Conservation (phyloP, 768 basidiomycete genomes). For the Pleurotus ostreatus region DNA sequence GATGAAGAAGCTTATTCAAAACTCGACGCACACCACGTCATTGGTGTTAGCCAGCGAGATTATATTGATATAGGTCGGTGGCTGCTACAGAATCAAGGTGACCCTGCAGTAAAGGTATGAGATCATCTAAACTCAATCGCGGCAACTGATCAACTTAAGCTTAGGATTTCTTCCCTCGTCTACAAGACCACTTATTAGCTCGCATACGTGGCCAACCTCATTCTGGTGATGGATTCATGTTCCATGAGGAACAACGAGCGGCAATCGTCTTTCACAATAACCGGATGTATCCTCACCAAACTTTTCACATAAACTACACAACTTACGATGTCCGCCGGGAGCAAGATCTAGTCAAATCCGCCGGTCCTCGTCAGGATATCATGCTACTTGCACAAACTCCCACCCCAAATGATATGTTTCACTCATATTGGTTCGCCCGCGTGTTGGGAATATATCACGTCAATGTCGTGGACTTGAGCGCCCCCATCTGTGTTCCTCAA, state of each 20-base stretch:
- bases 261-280: constrained; percentile 17
- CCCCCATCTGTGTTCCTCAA: not conserved
- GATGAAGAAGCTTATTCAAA: not conserved
- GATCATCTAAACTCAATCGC: too few species aligned
- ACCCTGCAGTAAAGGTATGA: not conserved
- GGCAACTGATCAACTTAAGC: not conserved
- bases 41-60: constrained; percentile 4
- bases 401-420: not conserved
- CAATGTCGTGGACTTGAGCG: constrained; percentile 12
- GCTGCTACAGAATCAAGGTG: constrained; percentile 2
- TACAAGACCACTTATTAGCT: constrained; percentile 5
- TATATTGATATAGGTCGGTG: not conserved
- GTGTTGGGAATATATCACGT: constrained; percentile 25
- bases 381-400: constrained; percentile 18
- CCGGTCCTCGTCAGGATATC: constrained; percentile 11
- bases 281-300: constrained; percentile 17
- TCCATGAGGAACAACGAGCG: constrained; percentile 10
- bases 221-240: constrained; percentile 8
- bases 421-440: constrained; percentile 28
- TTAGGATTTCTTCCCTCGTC: constrained; percentile 6
- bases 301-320: constrained; percentile 25
- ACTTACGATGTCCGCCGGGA: constrained; percentile 22
- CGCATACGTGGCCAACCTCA: constrained; percentile 6
- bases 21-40: not conserved
- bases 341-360: constrained; percentile 18